Base-by-base conservation (phyloP, 495 filamentous ascomycete species). In the Aspergillus diversus region DNA sequence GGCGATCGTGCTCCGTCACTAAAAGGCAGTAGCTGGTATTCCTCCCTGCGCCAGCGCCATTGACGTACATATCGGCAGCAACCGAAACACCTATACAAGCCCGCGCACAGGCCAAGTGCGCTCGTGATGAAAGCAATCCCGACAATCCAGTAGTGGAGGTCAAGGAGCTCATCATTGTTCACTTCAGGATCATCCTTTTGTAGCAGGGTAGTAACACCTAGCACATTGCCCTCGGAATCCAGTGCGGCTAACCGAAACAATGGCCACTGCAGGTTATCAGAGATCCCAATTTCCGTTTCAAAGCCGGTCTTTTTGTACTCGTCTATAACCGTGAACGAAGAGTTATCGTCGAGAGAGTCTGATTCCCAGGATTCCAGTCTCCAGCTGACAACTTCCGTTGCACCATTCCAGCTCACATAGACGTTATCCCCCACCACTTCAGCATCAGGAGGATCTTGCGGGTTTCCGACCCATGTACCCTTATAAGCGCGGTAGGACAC, bases 381-480 rank as follows among this genome's bases (percentile, higher is more conserved):
- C 76, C 77, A 82, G 6, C 65, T 55, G 1, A 42, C 68, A 7
- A 82, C 75, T 63, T 82, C 80, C 0, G 77, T 82, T 0, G 80
- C 80, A 27, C 80, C 79, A 47, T 82, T 82, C 80, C 80, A 82
- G 59, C 75, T 78, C 16, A 75, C 75, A 49, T 75, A 80, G 5
- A 78, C 63, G 16, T 55, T 64, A 17, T 75, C 67, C 5, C 59
- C 70, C 0, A 59, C 57, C 17, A 76, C 37, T 0, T 64, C 68
- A 15, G 71, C 66, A 21, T 75, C 71, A 0, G 79, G 73, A 1
- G 58, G 7, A 1, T 73, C 71, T 35, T 70, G 55, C 15, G 77
- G 74, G 5, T 61, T 60, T 11, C 79, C 76, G 13, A 76, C 58
- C 77, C 77, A 82, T 33, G 64, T 47, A 7, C 65, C 69, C 58